Evolutionary conservation across 108 stramenopile genomes (phyloP).

Genomic region (Cyclotella distinguenda): DNA sequence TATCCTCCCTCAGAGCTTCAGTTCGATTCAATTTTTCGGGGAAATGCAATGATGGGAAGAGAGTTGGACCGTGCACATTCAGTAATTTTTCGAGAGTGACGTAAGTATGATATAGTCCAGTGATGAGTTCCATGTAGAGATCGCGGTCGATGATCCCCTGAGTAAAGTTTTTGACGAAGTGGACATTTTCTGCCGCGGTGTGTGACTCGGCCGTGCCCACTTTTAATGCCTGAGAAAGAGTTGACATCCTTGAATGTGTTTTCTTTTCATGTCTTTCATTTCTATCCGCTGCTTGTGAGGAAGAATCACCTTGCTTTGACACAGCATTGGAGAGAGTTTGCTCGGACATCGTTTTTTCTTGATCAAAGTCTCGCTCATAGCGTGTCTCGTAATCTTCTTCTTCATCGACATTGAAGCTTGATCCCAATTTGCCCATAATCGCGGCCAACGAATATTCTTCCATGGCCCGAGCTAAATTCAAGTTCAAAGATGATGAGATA

Average conservation of each 20-base stretch:
- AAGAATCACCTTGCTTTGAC: neutral
- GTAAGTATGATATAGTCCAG: constrained; percentile 74
- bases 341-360: constrained; percentile 1
- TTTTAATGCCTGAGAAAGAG: constrained; percentile 73
- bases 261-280: neutral
- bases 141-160: constrained; percentile 74
- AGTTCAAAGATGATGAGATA: constrained; percentile 22
- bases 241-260: constrained; percentile 7
- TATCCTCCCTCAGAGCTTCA: constrained; percentile 62
- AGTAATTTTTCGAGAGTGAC: constrained; percentile 61
- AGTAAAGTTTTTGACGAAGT: constrained; percentile 88
- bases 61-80: constrained; percentile 57
- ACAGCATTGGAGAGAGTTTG: neutral
- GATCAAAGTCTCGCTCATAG: neutral
- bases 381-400: constrained; percentile 5
- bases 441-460: constrained; percentile 65
- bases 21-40: constrained; percentile 67
- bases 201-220: constrained; percentile 80
- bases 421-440: constrained; percentile 60
- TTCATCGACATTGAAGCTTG: constrained; percentile 19
- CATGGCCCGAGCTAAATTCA: constrained; percentile 39
- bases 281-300: neutral
- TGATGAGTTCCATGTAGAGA: constrained; percentile 62
- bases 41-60: constrained; percentile 73
- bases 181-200: constrained; percentile 84